Base-by-base conservation (phyloP, 495 filamentous ascomycete species). In the Penicillium samsonianum region DNA sequence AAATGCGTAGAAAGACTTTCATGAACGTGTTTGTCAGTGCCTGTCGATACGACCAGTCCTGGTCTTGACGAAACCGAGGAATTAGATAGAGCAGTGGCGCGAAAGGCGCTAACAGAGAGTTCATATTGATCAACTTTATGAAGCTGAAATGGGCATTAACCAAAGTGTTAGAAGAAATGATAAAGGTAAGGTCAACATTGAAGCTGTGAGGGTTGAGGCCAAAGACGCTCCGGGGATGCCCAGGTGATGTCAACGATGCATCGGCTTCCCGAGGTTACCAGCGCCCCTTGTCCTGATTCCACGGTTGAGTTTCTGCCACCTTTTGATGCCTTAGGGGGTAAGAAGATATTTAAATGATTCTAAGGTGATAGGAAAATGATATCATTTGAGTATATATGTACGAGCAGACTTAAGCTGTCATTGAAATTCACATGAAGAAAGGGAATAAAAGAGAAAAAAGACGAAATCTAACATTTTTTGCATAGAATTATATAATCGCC, bases 41-140 rank as follows among this genome's bases (percentile, higher is more conserved):
- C 42, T 71, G 68, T 38, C 64, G 53, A 35, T 65, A 68, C 5
- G 64, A 63, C 64, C 62, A 71, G 37, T 59, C 47, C 31, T 20
- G 62, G 12, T 63, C 58, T 51, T 67, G 64, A 31, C 68, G 68
- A 37, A 33, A 35, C 20, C 26, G 42, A 12, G 53, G 49, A 2
- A 2, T 37, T 12, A 66, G 38, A 41, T 66, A 66, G 30, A 54
- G 52, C 3, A 54, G 30, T 12, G 52, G 52, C 26, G 28, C 20
- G 20, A 54, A 46, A 5, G 28, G 19, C 14, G 41, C 41, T 16
- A 19, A 35, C 14, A 54, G 2, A 2, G 52, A 54, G 4, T 28
- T 30, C 41, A 46, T 43, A 7, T 33, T 23, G 25, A 25, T 25
- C 19, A 12, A 20, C 26, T n/a, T 48, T 5, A 16, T 26, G 50